Conservation (phyloP, 2,329 filamentous ascomycete species). For the Aspergillus brasiliensis region DNA sequence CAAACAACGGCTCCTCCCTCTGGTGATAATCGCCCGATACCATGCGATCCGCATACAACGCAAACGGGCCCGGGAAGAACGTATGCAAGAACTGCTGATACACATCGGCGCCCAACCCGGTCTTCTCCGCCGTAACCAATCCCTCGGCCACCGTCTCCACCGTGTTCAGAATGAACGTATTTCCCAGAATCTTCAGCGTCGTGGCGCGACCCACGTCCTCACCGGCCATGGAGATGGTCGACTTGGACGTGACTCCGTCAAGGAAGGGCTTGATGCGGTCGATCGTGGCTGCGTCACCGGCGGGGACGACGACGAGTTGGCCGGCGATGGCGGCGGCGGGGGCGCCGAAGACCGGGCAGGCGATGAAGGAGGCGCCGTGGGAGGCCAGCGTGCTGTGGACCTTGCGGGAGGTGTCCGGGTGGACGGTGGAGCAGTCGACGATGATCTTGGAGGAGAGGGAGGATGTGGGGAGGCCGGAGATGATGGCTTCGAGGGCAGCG, state of each 20-base stretch:
- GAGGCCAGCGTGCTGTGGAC: conserved; percentile 60
- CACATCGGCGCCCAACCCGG: conserved; percentile 69
- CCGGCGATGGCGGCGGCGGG: conserved; percentile 59
- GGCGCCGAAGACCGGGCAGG: conserved; percentile 59
- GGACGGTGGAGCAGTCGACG: conserved; percentile 84
- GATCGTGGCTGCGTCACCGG: conserved; percentile 63
- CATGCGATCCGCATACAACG: conserved; percentile 76
- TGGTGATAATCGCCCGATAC: conserved; percentile 73
- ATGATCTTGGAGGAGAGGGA: conserved; percentile 71
- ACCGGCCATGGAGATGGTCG: conserved; percentile 70
- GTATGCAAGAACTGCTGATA: conserved; percentile 71
- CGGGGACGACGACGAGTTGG: conserved; percentile 71
- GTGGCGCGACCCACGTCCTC: conserved; percentile 70
- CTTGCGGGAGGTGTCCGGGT: conserved; percentile 75
- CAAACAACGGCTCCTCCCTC: conserved; percentile 76
- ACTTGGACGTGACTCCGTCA: conserved; percentile 69
- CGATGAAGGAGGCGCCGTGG: conserved; percentile 72
- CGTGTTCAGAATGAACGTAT: conserved; percentile 83
- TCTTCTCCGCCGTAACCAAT: conserved; percentile 77
- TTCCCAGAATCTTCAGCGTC: conserved; percentile 79
- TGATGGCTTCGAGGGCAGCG: conserved; percentile 65
- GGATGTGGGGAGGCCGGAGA: conserved; percentile 53
- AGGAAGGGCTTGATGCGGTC: conserved; percentile 69
- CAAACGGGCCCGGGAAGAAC: conserved; percentile 75
- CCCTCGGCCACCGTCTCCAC: conserved; percentile 78